Conservation (phyloP, 257 asterid genomes). For the Fraxinus excelsior region DNA sequence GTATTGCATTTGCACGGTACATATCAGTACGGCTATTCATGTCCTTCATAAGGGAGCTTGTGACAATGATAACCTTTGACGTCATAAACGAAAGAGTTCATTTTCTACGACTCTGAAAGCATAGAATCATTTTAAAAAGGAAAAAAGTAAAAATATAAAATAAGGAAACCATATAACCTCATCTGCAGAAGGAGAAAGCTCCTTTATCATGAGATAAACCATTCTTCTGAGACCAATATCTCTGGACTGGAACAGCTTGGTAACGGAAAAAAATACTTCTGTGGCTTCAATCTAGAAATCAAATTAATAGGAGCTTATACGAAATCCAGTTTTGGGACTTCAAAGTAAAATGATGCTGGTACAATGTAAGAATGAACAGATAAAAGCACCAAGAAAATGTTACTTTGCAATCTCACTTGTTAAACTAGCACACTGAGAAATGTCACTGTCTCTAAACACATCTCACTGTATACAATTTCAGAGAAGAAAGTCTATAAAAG, state of each 20-base stretch:
- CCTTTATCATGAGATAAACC: slow-evolving; percentile 94
- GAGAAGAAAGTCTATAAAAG: background rate
- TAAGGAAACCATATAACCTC: slow-evolving; percentile 53
- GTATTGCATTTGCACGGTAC: slow-evolving; percentile 95
- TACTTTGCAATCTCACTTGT: background rate
- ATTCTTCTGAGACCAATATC: slow-evolving; percentile 92
- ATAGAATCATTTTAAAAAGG: background rate
- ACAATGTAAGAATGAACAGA: background rate
- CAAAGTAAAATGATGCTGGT: background rate
- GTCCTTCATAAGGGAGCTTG: slow-evolving; percentile 99
- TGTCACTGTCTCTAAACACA: background rate
- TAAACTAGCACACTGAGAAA: background rate
- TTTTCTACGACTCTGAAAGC: slow-evolving; percentile 24
- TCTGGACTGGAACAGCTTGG: slow-evolving; percentile 92
- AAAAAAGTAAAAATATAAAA: background rate
- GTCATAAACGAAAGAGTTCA: slow-evolving; percentile 29
- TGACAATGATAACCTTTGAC: slow-evolving; percentile 84
- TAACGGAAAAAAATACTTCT: slow-evolving; percentile 88
- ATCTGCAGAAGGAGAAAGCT: slow-evolving; percentile 88
- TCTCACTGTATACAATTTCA: background rate
- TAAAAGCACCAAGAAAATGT: background rate
- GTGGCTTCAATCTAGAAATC: slow-evolving; percentile 75
- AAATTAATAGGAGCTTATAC: background rate
- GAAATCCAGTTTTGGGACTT: background rate
- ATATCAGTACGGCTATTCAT: slow-evolving; percentile 97